Base-by-base conservation (phyloP, 1,139 yeast species). In the Magnusiomyces suaveolens region DNA sequence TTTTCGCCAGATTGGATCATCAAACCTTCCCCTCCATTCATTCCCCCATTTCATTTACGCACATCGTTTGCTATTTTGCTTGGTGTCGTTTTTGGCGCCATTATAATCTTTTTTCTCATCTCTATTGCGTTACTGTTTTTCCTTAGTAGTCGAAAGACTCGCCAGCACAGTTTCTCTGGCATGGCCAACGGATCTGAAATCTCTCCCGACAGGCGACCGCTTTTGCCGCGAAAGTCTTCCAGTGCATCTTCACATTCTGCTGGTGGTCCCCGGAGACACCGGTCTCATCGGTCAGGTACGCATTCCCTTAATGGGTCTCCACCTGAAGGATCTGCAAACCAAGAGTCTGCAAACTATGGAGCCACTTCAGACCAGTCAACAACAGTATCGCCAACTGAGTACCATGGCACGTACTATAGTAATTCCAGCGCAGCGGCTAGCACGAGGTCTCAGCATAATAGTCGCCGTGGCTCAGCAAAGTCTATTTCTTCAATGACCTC, bases 1-100 rank as follows among this genome's bases (percentile, higher is more conserved):
- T 71, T 83, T 18, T 72, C 79, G 12, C 78, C 84, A 3, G 66
- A 68, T 1, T 88, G 97, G 96, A 67, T 87, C 18, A 49, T 56
- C 26, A 55, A 50, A 4, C 52, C 60, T 8, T 48, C 53, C 14
- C 58, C 58, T 10, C 68, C 69, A n/a, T 56, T 64, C 26, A 46
- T 59, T 41, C 69, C 68, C 16, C 70, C 69, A 20, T 66, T 63
- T 53, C 56, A 51, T 10, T 58, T 72, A 52, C 60, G 69, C 52
- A 61, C 75, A 53, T 65, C 63, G 26, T 66, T 66, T 47, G 72
- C 71, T 4, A 63, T 69, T 48, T 64, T 65, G 29, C 57, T 67
- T 18, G 74, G 72, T 8, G 66, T 66, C n/a, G 69, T 67, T 10
- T 57, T 67, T n/a, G 73, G 73, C 0, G 63, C 69, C 26, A 62